Evolutionary conservation across 768 basidiomycete genomes (phyloP), one percentile per base, ranked within the genome.

Genomic region (Macrolepiota fuliginosa): DNA sequence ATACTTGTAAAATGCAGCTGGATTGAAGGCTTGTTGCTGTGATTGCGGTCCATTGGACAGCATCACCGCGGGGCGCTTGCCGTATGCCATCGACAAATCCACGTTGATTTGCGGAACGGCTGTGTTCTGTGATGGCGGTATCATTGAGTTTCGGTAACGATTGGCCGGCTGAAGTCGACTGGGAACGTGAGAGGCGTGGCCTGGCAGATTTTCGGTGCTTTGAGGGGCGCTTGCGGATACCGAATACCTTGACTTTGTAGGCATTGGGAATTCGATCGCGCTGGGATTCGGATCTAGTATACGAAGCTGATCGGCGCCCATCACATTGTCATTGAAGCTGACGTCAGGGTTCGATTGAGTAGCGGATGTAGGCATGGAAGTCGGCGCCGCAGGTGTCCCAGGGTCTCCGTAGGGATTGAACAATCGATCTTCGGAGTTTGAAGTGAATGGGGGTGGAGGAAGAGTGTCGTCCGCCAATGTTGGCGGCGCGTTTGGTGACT

Each of bases 1-100:
- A 53, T 65, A 84, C 89, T 82, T 86, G 75, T 90, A 90, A 32
- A 89, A 79, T 2, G 82, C 74, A 15, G 76, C 64, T 1, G 81
- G 68, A 27, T 42, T 22, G 19, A 59, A 59, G 12, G 50, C 62
- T 25, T 54, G 62, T 37, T 39, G 50, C 25, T 39, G 50, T 11
- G 56, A 27, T 47, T 25, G 53, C 17, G 50, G 12, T 17, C 54
- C 57, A 27, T 65, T 59, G 15, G 27, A 17, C 15, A 25, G 25
- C 13, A 47, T 58, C 6, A 25, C 39, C 15, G 37, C 49, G 19
- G 58, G 58, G 2, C 50, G 37, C n/a, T 59, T 59, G 5, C 58
- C 58, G 42, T 59, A 59, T 19, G 11, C 39, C 9, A 25, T 32
- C 10, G 58, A 59, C 35, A 59, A 42, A 9, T 59, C 58, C 25